Percentiles rank a stretch among this genome's conserved stretches.
phyloP scores from a whole-genome alignment of 768 basidiomycete species.

The Tubosaeta sp. region DNA sequence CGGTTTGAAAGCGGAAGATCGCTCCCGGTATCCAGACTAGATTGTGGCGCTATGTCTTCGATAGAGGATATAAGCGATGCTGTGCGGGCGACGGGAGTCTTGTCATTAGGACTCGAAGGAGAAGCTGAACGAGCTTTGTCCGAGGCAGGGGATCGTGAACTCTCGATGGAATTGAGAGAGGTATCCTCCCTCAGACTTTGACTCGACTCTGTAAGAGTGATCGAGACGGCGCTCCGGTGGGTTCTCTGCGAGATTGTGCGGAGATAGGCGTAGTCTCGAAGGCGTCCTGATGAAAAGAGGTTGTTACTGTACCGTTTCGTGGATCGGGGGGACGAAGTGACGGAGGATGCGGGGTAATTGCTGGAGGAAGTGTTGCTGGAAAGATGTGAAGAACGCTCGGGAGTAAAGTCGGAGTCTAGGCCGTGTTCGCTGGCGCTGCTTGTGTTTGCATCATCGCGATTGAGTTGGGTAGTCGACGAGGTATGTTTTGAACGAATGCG shows the following conservation, averaged over 20 bases:
- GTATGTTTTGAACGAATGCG: conserved; percentile 40
- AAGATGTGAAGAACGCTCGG: conserved; percentile 32
- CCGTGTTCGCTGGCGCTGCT: conserved; percentile 14
- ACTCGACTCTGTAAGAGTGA: conserved; percentile 45
- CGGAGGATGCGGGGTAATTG: conserved; percentile 36
- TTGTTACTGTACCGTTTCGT: conserved; percentile 82
- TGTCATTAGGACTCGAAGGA: conserved; percentile 41
- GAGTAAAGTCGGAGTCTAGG: conserved; percentile 29
- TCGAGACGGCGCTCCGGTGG: conserved; percentile 35
- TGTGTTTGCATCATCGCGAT: conserved; percentile 15
- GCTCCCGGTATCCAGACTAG: conserved; percentile 10
- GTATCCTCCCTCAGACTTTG: conserved; percentile 44
- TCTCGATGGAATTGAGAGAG: conserved; percentile 40
- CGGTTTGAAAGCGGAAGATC: conserved; percentile 38
- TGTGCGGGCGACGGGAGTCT: conserved; percentile 38
- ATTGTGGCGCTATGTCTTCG: conserved; percentile 23
- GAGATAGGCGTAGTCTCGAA: conserved; percentile 71
- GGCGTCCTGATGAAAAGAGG: conserved; percentile 75
- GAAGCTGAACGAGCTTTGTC: conserved; percentile 44
- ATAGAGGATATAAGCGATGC: conserved; percentile 38
- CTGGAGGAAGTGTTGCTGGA: conserved; percentile 37
- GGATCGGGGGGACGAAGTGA: conserved; percentile 41
- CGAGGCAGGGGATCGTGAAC: conserved; percentile 52
- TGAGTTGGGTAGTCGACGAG: conserved; percentile 15
- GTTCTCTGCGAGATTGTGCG: conserved; percentile 49